A percentile compares a stretch with the other conserved stretches of the same genome.
Evolutionary conservation across 805 yeast species (phyloP).

Genomic region (Metschnikowia picachoensis): DNA sequence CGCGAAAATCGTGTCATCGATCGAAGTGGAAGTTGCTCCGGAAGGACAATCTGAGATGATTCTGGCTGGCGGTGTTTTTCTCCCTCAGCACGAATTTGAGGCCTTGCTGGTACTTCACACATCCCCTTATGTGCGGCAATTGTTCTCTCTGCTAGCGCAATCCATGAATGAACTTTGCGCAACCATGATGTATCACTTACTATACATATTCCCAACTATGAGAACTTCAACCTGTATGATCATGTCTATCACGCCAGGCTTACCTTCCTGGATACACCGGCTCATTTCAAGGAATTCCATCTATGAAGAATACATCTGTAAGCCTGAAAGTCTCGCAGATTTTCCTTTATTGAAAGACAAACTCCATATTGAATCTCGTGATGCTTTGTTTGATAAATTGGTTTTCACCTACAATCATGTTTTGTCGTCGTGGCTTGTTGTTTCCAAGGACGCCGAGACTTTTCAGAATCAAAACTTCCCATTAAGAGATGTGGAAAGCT

Average conservation of each 20-base stretch:
- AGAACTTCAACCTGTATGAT: slow-evolving; percentile 40
- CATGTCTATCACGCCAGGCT: slow-evolving; percentile 38
- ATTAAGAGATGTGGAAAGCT: slow-evolving; percentile 32
- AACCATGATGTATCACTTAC: slow-evolving; percentile 25
- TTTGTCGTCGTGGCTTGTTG: slow-evolving; percentile 61
- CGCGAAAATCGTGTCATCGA: slow-evolving; percentile 3
- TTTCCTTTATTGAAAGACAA: background rate
- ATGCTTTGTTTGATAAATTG: slow-evolving; percentile 28
- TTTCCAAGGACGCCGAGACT: slow-evolving; percentile 63
- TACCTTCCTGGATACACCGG: slow-evolving; percentile 30
- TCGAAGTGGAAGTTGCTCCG: background rate
- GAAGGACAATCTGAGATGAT: background rate
- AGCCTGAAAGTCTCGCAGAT: background rate
- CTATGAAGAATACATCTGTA: slow-evolving; percentile 10
- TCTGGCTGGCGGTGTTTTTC: background rate
- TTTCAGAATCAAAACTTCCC: slow-evolving; percentile 41
- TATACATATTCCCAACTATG: slow-evolving; percentile 34
- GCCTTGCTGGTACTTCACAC: slow-evolving; percentile 3
- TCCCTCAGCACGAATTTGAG: background rate
- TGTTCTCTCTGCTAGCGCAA: background rate
- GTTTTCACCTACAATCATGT: slow-evolving; percentile 55
- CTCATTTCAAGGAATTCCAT: slow-evolving; percentile 21
- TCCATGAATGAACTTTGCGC: slow-evolving; percentile 12
- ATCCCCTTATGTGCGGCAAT: slow-evolving; percentile 5
- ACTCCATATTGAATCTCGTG: background rate